Conservation (phyloP, 139 green algal species). For the Microglena sp. region DNA sequence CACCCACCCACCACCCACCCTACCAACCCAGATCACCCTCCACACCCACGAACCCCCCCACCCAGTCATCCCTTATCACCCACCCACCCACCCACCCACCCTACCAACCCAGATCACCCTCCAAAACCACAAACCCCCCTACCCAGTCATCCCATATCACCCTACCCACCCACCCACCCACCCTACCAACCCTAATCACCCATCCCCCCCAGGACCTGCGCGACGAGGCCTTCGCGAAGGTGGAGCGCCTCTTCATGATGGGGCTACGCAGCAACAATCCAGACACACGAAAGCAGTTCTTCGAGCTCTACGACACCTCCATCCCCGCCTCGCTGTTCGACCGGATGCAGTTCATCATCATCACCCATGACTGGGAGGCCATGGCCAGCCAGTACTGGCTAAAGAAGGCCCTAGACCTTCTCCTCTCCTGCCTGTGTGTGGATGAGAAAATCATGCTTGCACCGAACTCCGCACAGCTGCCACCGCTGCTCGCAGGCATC, state of each 20-base stretch:
- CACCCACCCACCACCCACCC: too few relatives aligned
- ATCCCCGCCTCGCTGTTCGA: slow-evolving; percentile 70
- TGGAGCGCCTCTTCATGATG: slow-evolving; percentile 84
- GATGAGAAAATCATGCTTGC: slow-evolving; percentile 80
- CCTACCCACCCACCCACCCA: neutral
- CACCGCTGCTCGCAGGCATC: slow-evolving; percentile 35
- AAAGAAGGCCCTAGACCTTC: slow-evolving; percentile 83
- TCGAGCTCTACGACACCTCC: slow-evolving; percentile 70
- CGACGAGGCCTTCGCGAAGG: slow-evolving; percentile 70
- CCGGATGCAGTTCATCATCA: slow-evolving; percentile 86
- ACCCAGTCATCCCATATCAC: neutral
- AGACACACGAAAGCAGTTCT: slow-evolving; percentile 53
- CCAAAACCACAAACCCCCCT: too few relatives aligned
- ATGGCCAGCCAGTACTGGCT: slow-evolving; percentile 88
- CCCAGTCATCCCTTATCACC: too few relatives aligned
- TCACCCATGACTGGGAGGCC: slow-evolving; percentile 84
- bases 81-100: neutral
- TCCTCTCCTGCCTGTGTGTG: slow-evolving; percentile 75
- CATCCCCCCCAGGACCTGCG: slow-evolving; percentile 31
- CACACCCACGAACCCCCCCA: too few relatives aligned
- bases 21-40: too few relatives aligned
- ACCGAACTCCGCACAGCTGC: slow-evolving; percentile 79
- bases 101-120: neutral
- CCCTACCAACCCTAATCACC: neutral
- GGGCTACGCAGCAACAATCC: slow-evolving; percentile 70